These are phyloP conservation scores for Euphorbia schlechtendalii DNA, from an alignment of 441 rosid genomes.

Conservation along the genomic window DNA sequence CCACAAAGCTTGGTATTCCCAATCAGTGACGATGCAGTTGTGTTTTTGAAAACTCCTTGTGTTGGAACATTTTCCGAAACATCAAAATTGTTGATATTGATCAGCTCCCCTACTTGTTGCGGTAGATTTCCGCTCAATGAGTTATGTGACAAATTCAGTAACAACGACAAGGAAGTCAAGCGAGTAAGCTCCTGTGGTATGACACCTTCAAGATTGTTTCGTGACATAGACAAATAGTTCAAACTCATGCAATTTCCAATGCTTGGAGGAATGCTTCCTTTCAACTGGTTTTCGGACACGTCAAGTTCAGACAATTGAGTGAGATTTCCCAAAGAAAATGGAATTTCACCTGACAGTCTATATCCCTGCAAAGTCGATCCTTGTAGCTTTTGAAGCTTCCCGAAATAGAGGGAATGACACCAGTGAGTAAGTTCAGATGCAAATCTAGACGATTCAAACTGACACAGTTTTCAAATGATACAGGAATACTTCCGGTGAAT, in stretches of 20 bases:
- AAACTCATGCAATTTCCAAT: not conserved
- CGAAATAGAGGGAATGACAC: not conserved
- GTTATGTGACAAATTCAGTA: slow-evolving; percentile 17
- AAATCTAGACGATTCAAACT: not conserved
- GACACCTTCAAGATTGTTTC: slow-evolving; percentile 12
- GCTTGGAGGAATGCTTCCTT: slow-evolving; percentile 14
- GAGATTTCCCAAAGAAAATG: slow-evolving; percentile 26
- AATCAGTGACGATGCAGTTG: not conserved
- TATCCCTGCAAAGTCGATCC: not conserved
- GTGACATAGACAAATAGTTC: not conserved
- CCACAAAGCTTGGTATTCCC: slow-evolving; percentile 3
- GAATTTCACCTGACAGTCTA: slow-evolving; percentile 10
- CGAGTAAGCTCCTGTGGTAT: slow-evolving; percentile 1
- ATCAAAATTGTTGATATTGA: not conserved
- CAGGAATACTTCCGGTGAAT: too few relatives aligned
- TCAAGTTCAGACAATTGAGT: not conserved
- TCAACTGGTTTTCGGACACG: not conserved
- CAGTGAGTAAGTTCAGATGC: not conserved
- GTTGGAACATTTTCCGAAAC: slow-evolving; percentile 7
- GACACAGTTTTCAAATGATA: not conserved
- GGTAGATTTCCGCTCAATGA: not conserved
- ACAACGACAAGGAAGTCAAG: not conserved
- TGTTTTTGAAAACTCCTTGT: not conserved
- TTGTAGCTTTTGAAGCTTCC: slow-evolving; percentile 5
- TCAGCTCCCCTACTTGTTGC: not conserved